These are phyloP conservation scores for Leishmania braziliensis DNA, from an alignment of 208 protist genomes.

Conservation along the genomic window DNA sequence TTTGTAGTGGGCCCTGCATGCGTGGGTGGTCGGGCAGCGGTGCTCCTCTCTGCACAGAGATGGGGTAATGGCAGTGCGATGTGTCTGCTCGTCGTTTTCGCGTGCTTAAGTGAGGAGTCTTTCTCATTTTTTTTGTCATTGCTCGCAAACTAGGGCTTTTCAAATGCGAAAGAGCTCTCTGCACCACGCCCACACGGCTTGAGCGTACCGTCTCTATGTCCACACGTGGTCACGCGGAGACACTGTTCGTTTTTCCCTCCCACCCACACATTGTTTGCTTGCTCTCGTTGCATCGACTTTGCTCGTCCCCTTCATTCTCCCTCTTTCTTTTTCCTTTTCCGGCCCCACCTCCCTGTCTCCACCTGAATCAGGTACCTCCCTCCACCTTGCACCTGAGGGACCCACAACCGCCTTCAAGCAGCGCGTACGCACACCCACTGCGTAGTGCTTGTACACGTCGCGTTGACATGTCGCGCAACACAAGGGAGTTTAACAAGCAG, in stretches of 20 bases:
- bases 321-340: not conserved
- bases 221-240: not conserved
- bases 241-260: not conserved
- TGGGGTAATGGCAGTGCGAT: not conserved
- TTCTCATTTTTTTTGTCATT: not conserved
- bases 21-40: not conserved
- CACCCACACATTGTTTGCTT: not conserved
- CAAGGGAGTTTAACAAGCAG: slow-evolving; percentile 78
- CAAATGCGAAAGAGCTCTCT: not conserved
- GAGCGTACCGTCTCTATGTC: not conserved
- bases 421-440: not conserved
- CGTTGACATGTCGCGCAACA: slow-evolving; percentile 73
- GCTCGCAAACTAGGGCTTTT: not conserved
- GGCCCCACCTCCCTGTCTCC: not conserved
- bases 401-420: not conserved
- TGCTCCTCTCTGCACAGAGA: not conserved
- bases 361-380: not conserved
- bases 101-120: too few species aligned
- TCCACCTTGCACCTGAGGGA: not conserved
- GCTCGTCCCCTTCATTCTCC: not conserved
- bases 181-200: not conserved
- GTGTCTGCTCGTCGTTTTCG: not conserved
- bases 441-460: too few species aligned
- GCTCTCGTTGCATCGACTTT: not conserved
- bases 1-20: not conserved